These are phyloP conservation scores for Davidsoniella virescens DNA, from an alignment of 2,329 filamentous ascomycete genomes.

Conservation along the genomic window DNA sequence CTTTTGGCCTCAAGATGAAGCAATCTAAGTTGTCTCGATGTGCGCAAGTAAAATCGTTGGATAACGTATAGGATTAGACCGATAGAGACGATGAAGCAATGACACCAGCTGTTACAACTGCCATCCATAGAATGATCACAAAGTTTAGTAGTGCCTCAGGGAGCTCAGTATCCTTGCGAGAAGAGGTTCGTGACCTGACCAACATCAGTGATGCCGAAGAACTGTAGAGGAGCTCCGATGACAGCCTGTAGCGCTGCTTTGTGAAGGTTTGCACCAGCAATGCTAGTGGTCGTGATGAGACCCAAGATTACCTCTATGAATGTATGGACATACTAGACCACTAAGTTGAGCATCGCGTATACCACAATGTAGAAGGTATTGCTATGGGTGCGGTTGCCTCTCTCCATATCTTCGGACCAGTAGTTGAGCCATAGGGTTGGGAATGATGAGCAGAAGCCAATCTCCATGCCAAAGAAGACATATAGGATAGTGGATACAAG, in stretches of 20 bases:
- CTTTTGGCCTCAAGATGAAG: constrained; percentile 46
- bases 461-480: too few species aligned
- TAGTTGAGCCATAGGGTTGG: too few species aligned
- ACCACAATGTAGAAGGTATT: too few species aligned
- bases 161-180: constrained; percentile 28
- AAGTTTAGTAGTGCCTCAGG: constrained; percentile 21
- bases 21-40: constrained; percentile 42
- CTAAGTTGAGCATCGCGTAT: too few species aligned
- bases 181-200: constrained; percentile 29
- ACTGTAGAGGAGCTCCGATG: constrained; percentile 24
- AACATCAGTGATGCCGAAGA: constrained; percentile 26
- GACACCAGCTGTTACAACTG: constrained; percentile 29
- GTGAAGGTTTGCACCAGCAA: constrained; percentile 21
- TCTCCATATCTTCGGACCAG: too few species aligned
- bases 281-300: background rate
- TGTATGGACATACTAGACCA: too few species aligned
- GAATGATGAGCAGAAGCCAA: too few species aligned
- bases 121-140: constrained; percentile 15
- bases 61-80: constrained; percentile 29
- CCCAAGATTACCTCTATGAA: too few species aligned
- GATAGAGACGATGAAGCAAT: constrained; percentile 28
- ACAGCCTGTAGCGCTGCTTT: constrained; percentile 20
- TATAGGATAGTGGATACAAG: too few species aligned
- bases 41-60: constrained; percentile 42
- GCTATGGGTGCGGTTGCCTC: too few species aligned